phyloP scores from a whole-genome alignment of 2,329 filamentous ascomycete species.

The Orbilia blumenaviensis region DNA sequence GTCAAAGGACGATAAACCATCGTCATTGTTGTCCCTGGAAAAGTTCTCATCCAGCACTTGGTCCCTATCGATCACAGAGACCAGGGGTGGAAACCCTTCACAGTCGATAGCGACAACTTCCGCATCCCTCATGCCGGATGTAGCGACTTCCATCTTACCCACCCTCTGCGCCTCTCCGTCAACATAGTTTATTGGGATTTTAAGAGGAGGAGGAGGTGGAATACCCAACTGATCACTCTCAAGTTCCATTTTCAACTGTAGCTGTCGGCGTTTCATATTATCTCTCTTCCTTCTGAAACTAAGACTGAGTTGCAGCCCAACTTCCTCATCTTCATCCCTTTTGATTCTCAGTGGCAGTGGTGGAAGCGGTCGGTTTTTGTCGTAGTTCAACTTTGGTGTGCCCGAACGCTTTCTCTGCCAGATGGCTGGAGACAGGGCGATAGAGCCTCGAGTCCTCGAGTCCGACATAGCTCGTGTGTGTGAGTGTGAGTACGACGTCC shows the following conservation, averaged over 20 bases:
- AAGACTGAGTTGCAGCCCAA: not conserved
- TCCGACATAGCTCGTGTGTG: not conserved
- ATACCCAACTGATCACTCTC: too few relatives aligned
- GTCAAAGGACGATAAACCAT: conserved; percentile 3
- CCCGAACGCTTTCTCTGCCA: not conserved
- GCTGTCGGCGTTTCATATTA: not conserved
- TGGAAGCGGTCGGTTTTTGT: conserved; percentile 43
- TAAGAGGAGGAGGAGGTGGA: not conserved
- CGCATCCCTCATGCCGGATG: conserved; percentile 33
- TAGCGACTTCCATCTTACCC: conserved; percentile 15
- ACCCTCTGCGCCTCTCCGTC: not conserved
- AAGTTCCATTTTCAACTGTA: not conserved
- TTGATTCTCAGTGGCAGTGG: conserved; percentile 27
- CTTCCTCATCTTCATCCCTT: not conserved
- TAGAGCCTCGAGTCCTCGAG: not conserved
- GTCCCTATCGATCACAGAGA: not conserved
- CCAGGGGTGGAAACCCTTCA: not conserved
- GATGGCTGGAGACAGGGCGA: not conserved
- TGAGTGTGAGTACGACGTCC: not conserved
- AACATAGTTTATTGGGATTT: not conserved
- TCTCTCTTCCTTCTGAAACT: conserved; percentile 31
- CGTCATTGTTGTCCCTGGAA: not conserved
- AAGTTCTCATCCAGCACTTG: too few relatives aligned
- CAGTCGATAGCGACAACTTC: conserved; percentile 40
- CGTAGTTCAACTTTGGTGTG: conserved; percentile 9